Evolutionary conservation across 352 stramenopile species (phyloP).

Genomic region (Peronospora destructor): DNA sequence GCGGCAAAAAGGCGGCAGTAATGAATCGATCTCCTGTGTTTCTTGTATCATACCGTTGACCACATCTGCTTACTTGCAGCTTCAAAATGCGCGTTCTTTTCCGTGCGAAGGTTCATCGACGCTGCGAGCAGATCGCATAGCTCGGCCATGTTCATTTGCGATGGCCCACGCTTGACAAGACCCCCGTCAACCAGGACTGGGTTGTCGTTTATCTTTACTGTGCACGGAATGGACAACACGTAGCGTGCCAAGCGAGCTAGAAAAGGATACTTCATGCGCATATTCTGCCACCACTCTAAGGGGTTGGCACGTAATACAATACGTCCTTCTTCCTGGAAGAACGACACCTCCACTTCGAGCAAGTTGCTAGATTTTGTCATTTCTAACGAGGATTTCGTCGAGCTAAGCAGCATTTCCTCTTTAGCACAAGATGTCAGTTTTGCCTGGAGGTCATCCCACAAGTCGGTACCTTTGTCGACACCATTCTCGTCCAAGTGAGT

Average conservation of each 20-base stretch:
- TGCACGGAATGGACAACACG: slow-evolving; percentile 59
- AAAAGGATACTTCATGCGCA: slow-evolving; percentile 79
- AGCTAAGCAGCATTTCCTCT: slow-evolving; percentile 65
- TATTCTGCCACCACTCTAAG: slow-evolving; percentile 69
- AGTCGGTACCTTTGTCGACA: slow-evolving; percentile 29
- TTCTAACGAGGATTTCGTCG: slow-evolving; percentile 58
- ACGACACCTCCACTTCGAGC: slow-evolving; percentile 71
- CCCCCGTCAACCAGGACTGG: slow-evolving; percentile 38
- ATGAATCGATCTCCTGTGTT: background rate
- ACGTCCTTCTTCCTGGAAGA: slow-evolving; percentile 60
- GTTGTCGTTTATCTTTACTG: slow-evolving; percentile 43
- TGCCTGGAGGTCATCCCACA: slow-evolving; percentile 75
- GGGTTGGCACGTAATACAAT: slow-evolving; percentile 56
- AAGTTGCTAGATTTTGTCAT: slow-evolving; percentile 69
- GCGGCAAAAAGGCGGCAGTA: slow-evolving; percentile 27
- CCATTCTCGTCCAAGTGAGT: slow-evolving; percentile 27
- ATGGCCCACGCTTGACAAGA: slow-evolving; percentile 31
- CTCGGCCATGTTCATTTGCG: slow-evolving; percentile 34
- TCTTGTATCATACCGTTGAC: slow-evolving; percentile 38
- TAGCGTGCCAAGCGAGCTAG: slow-evolving; percentile 55
- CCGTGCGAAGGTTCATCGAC: slow-evolving; percentile 50
- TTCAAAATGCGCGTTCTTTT: slow-evolving; percentile 41
- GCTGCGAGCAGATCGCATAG: slow-evolving; percentile 42
- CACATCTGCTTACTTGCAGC: slow-evolving; percentile 43
- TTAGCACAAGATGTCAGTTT: slow-evolving; percentile 64